Evolutionary conservation across 768 basidiomycete species (phyloP), one percentile per base, ranked within the genome.

Genomic region (Macrolepiota fuliginosa): DNA sequence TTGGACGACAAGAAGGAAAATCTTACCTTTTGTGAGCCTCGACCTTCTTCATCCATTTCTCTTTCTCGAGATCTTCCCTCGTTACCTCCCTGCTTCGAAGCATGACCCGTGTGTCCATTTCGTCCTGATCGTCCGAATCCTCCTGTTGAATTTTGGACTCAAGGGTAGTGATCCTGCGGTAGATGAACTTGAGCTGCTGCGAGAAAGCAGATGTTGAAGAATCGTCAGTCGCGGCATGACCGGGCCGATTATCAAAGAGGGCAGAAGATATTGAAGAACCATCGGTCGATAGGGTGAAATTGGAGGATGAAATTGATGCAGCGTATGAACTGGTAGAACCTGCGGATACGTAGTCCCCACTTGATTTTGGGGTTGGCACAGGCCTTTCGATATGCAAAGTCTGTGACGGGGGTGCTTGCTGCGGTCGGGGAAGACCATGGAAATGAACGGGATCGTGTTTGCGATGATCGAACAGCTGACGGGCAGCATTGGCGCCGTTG

Each of bases 361-460:
- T 87, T 10, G 81, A 79, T 65, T 87, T 87, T 25, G 84, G 80
- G n/a, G 81, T 78, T 6, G 85, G 83, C 0, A 77, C 66, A 0
- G 82, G 79, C 5, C 82, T 81, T 42, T 70, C 69, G 15, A 24
- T 17, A 37, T 42, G 55, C 19, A 13, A 35, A n/a, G 50, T 17
- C 5, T 58, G 42, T 1, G 49, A 54, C 67, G 69, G 53, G 60
- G 61, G 5, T 65, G 54, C 9, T 17, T 68, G 66, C 62, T 70
- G 63, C 50, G 87, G 81, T 45, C 87, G 83, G 3, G 84, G 76
- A 37, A 86, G 81, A 36, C 87, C 83, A 29, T 55, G 78, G 74
- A 98, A 98, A 11, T 90, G 84, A 35, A 94, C 84, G 0, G 97
- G 94, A 71, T 98, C 93, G 71, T 98, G 92, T 68, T 92, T 88